These are phyloP conservation scores for Trypanosoma avium DNA, from an alignment of 208 protist genomes.

Conservation along the genomic window DNA sequence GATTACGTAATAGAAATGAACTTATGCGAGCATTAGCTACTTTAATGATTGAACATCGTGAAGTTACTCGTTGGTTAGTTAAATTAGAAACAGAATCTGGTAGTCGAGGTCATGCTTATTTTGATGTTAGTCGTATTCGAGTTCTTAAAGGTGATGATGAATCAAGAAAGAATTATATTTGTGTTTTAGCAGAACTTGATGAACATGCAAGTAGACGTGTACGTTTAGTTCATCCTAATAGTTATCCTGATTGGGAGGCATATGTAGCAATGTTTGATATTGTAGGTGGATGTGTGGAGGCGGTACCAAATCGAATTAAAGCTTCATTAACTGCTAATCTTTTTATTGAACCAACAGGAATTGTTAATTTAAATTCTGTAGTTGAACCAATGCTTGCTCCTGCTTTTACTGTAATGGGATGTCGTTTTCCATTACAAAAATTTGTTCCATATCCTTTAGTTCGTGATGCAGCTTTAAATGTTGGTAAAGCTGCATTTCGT, in stretches of 20 bases:
- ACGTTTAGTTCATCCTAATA: constrained; percentile 66
- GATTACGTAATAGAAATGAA: constrained; percentile 56
- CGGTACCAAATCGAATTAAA: constrained; percentile 66
- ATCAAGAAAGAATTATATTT: constrained; percentile 22
- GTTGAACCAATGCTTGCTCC: constrained; percentile 89
- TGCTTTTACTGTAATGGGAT: constrained; percentile 78
- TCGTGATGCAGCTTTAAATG: constrained; percentile 63
- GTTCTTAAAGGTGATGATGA: constrained; percentile 36
- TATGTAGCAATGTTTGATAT: constrained; percentile 76
- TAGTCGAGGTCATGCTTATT: constrained; percentile 86
- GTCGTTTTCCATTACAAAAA: constrained; percentile 55
- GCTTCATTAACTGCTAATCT: constrained; percentile 75
- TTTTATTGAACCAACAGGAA: constrained; percentile 81
- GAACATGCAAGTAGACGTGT: constrained; percentile 67
- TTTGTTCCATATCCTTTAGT: constrained; percentile 61
- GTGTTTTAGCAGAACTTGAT: constrained; percentile 64
- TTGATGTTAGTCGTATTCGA: constrained; percentile 80
- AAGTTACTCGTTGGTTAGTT: constrained; percentile 80
- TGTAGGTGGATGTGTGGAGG: constrained; percentile 85
- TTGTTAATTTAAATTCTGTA: constrained; percentile 73
- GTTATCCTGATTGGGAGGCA: constrained; percentile 83
- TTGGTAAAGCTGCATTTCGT: constrained; percentile 68
- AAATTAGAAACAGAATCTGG: constrained; percentile 90
- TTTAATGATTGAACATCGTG: constrained; percentile 72
- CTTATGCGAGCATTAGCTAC: constrained; percentile 58